Evolutionary conservation across 2,329 filamentous ascomycete genomes (phyloP), one percentile per base, ranked within the genome.

Genomic region (Decorospora gaudefroyi): DNA sequence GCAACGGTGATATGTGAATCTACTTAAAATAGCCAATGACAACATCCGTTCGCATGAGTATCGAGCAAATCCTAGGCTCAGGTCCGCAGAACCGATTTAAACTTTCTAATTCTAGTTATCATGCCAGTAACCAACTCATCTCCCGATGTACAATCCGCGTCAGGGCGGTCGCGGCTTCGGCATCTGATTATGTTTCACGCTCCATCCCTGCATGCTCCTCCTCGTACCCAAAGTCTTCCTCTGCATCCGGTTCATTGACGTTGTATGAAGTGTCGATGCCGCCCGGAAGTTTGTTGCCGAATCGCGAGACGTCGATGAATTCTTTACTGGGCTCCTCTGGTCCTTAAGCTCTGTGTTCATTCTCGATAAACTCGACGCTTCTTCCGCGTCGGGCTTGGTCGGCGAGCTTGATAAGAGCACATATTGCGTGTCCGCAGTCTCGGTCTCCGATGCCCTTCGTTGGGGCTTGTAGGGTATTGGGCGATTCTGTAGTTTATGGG

Each of bases 121-220:
- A n/a, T n/a, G n/a, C n/a, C 21, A 38, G 25, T 12, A 12, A n/a
- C n/a, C n/a, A n/a, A n/a, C n/a, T n/a, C n/a, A n/a, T n/a, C n/a
- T n/a, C n/a, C n/a, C n/a, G n/a, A n/a, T n/a, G n/a, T n/a, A n/a
- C n/a, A n/a, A n/a, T n/a, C n/a, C n/a, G n/a, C 22, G 7, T 57
- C 46, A 59, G 15, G 40, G 37, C 15, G 38, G 49, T 31, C 57
- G 51, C 6, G 67, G 67, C 35, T 63, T 62, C 8, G 67, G 66
- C 49, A 59, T 61, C n/a, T 55, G 49, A 32, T 29, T 60, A 34
- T 62, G 54, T 39, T 70, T 70, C n/a, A 68, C 68, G 40, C 61
- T 72, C 78, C 78, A 80, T 2, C 75, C 75, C 49, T 77, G 72
- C 69, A 81, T 72, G 38, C 71, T 76, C 39, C 75, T 65, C 45